Percentiles rank a stretch among this genome's conserved stretches.
Conservation (phyloP, 2,329 filamentous ascomycete genomes). For the Paramyrothecium roridum region DNA sequence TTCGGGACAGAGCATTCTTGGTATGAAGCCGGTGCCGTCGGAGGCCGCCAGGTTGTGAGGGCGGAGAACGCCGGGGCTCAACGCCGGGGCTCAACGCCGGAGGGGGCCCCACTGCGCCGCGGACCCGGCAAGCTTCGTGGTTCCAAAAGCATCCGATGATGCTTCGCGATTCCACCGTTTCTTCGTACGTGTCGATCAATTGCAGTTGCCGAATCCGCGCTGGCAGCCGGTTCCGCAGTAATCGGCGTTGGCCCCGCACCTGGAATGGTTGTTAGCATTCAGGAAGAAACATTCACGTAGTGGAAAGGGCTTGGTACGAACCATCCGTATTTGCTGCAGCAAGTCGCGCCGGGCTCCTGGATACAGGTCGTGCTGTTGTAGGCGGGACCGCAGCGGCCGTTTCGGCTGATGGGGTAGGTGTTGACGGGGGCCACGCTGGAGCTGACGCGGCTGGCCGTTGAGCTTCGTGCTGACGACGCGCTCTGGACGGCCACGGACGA, state of each 20-base stretch:
- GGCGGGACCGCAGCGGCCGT: constrained; percentile 23
- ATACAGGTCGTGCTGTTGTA: constrained; percentile 18
- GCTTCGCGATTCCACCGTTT: no score
- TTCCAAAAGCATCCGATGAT: no score
- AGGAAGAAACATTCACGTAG: background rate
- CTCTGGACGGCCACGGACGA: background rate
- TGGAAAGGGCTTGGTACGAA: background rate
- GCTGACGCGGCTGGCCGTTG: background rate
- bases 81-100: no score
- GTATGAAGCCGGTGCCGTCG: no score
- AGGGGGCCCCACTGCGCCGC: no score
- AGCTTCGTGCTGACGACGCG: constrained; percentile 3
- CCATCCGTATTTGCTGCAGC: constrained; percentile 22
- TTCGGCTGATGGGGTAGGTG: constrained; percentile 6
- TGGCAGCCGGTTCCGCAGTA: constrained; percentile 38
- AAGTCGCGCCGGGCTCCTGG: constrained; percentile 16
- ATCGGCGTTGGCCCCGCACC: constrained; percentile 34
- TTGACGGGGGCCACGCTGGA: constrained; percentile 1
- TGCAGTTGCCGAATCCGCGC: constrained; percentile 22
- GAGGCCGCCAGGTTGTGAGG: no score
- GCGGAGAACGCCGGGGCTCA: no score
- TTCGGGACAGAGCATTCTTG: no score
- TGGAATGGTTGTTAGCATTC: background rate
- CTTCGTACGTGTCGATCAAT: background rate
- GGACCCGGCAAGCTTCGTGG: no score